phyloP scores from a whole-genome alignment of 352 stramenopile species.

The Plasmopara halstedii region DNA sequence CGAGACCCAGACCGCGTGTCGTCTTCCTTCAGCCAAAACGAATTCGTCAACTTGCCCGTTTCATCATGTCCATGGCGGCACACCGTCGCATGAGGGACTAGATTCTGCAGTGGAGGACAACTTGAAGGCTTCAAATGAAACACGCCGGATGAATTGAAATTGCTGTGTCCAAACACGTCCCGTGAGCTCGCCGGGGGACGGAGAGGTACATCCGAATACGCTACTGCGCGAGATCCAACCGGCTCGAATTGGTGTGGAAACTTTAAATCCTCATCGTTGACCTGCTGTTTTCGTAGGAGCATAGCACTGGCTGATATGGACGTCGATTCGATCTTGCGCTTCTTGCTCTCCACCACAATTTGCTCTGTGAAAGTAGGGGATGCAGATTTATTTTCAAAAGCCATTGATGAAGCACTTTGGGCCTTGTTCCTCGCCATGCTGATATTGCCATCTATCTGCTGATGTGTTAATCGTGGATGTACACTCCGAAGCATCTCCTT shows the following conservation, averaged over 20 bases:
- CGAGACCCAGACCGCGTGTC: slow-evolving; percentile 12
- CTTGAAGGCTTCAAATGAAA: slow-evolving; percentile 46
- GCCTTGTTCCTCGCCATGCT: slow-evolving; percentile 26
- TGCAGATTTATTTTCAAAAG: slow-evolving; percentile 20
- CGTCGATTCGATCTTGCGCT: slow-evolving; percentile 36
- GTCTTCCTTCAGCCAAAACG: slow-evolving; percentile 53
- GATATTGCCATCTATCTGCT: slow-evolving; percentile 2
- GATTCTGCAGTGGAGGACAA: slow-evolving; percentile 34
- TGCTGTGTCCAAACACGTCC: slow-evolving; percentile 42
- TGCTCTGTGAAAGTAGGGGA: slow-evolving; percentile 10
- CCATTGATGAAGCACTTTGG: slow-evolving; percentile 2
- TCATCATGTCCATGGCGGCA: slow-evolving; percentile 66
- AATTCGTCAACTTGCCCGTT: slow-evolving; percentile 71
- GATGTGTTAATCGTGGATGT: slow-evolving; percentile 11
- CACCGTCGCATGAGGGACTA: slow-evolving; percentile 19
- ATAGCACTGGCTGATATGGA: slow-evolving; percentile 8
- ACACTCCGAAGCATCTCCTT: slow-evolving; percentile 56
- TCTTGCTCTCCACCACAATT: slow-evolving; percentile 45
- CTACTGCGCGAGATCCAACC: slow-evolving; percentile 36
- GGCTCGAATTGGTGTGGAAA: slow-evolving; percentile 30
- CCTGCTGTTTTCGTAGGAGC: slow-evolving; percentile 8
- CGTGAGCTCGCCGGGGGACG: slow-evolving; percentile 29
- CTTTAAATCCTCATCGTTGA: slow-evolving; percentile 1
- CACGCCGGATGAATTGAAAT: slow-evolving; percentile 53
- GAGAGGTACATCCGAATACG: slow-evolving; percentile 59